Evolutionary conservation across 75 land plant genomes (phyloP).

Genomic region (Gnetum montanum): DNA sequence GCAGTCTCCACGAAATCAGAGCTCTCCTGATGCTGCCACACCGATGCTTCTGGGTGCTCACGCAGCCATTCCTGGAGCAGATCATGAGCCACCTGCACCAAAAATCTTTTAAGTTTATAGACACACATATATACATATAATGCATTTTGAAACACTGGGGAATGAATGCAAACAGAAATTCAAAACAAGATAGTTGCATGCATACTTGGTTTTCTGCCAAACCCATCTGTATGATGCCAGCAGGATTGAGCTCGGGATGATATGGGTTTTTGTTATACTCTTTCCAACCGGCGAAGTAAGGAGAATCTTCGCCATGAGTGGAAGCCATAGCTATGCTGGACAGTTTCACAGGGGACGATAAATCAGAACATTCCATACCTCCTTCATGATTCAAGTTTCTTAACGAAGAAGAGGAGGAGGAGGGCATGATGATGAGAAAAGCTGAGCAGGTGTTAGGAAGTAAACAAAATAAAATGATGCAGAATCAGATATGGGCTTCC

Average conservation of each 20-base stretch:
- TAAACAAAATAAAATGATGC: no score
- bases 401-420: no score
- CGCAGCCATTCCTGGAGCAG: constrained; percentile 21
- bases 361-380: no score
- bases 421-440: no score
- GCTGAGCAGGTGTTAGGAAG: no score
- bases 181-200: neutral
- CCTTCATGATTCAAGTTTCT: no score
- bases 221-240: constrained; percentile 55
- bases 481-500: no score
- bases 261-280: constrained; percentile 33
- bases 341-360: no score
- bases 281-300: constrained; percentile 43
- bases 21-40: constrained; percentile 11
- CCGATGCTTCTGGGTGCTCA: constrained; percentile 18
- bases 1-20: constrained; percentile 11
- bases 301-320: constrained; percentile 33
- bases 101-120: no score
- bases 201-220: constrained; percentile 46
- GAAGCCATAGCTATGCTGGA: constrained; percentile 13
- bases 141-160: neutral
- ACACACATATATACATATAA: neutral
- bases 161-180: neutral
- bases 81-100: constrained; percentile 19
- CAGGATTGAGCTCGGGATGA: constrained; percentile 24